These are phyloP conservation scores for Adenanthera pavonina DNA, from an alignment of 306 rosid genomes.

Conservation along the genomic window DNA sequence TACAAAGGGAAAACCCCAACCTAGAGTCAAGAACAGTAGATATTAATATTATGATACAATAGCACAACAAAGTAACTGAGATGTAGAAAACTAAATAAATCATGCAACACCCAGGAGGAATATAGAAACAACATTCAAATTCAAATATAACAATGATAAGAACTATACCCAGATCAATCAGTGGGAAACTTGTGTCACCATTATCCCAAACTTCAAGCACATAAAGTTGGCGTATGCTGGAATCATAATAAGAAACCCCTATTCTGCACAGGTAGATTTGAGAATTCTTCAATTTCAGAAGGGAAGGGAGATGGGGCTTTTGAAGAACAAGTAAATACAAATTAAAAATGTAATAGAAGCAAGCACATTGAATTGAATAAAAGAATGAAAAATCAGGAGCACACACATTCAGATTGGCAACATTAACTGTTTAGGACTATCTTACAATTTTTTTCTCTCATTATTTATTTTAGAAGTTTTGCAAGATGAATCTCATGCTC, in stretches of 20 bases:
- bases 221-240: conserved; percentile 83
- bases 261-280: conserved; percentile 60
- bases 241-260: conserved; percentile 89
- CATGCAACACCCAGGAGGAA: conserved; percentile 36
- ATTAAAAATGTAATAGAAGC: neutral
- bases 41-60: neutral
- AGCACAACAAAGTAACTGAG: neutral
- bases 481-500: neutral
- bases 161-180: conserved; percentile 82
- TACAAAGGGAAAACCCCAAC: conserved; percentile 12
- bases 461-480: conserved; percentile 1
- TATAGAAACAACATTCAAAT: conserved; percentile 21
- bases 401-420: conserved; percentile 24
- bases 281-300: conserved; percentile 32
- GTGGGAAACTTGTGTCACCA: conserved; percentile 75
- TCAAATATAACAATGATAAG: conserved; percentile 30
- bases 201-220: conserved; percentile 97
- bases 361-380: neutral
- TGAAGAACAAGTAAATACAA: neutral
- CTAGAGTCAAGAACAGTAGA: conserved; percentile 16
- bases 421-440: conserved; percentile 25
- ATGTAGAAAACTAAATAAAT: conserved; percentile 22
- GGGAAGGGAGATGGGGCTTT: neutral
- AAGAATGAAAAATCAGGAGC: conserved; percentile 8
- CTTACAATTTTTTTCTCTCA: neutral